These are phyloP conservation scores for Fibroporia radiculosa DNA, from an alignment of 768 basidiomycete species.

Conservation along the genomic window DNA sequence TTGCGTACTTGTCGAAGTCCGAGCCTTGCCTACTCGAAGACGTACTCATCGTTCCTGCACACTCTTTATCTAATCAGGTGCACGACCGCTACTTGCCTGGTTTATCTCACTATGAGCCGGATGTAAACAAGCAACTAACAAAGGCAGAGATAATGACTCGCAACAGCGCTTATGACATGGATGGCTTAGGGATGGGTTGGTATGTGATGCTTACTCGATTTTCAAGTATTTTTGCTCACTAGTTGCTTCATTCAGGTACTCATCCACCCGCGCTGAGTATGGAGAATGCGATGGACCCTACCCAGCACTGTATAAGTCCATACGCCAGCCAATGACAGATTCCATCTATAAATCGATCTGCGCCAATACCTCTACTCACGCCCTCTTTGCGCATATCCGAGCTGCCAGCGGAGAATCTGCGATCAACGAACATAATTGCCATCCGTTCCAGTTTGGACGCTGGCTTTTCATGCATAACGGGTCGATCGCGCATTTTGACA, in stretches of 20 bases:
- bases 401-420: slow-evolving; percentile 20
- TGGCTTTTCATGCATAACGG: slow-evolving; percentile 26
- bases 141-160: slow-evolving; percentile 16
- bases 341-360: slow-evolving; percentile 18
- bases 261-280: slow-evolving; percentile 14
- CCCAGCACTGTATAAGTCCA: slow-evolving; percentile 18
- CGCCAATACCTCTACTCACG: slow-evolving; percentile 18
- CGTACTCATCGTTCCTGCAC: slow-evolving; percentile 19
- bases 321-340: slow-evolving; percentile 21
- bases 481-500: slow-evolving; percentile 18
- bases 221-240: background rate
- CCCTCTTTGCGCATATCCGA: slow-evolving; percentile 25
- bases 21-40: slow-evolving; percentile 24
- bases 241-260: slow-evolving; percentile 11
- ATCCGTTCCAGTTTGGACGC: slow-evolving; percentile 23
- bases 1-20: slow-evolving; percentile 21
- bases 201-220: slow-evolving; percentile 4
- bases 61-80: slow-evolving; percentile 21
- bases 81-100: slow-evolving; percentile 22
- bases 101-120: slow-evolving; percentile 19
- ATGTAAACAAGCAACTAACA: slow-evolving; percentile 10
- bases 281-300: slow-evolving; percentile 19
- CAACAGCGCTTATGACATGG: slow-evolving; percentile 21
- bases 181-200: slow-evolving; percentile 20
- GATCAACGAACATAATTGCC: slow-evolving; percentile 18